Conservation (phyloP, 164 flowering plant genomes). For the Aristolochia fimbriata region DNA sequence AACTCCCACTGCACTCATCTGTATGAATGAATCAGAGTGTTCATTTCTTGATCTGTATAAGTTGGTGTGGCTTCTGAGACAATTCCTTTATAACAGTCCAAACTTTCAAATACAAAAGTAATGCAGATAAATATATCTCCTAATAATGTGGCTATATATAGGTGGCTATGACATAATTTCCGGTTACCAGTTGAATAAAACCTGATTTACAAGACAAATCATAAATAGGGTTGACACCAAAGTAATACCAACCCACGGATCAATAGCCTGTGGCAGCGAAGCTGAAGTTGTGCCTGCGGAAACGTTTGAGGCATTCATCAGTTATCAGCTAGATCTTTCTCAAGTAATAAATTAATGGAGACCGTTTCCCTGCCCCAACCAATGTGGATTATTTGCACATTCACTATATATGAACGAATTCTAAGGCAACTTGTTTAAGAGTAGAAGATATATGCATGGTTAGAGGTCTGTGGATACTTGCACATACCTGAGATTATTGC, state of each 20-base stretch:
- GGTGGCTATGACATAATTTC: no score
- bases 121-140: constrained; percentile 1
- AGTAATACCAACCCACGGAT: constrained; percentile 1
- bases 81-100: background rate
- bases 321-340: background rate
- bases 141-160: no score
- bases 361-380: no score
- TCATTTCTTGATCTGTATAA: constrained; percentile 7
- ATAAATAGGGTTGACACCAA: constrained; percentile 3
- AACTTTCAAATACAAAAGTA: constrained; percentile 4
- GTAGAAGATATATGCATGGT: background rate
- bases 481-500: no score
- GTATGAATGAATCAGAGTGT: constrained; percentile 8
- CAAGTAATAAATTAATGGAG: no score
- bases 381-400: background rate
- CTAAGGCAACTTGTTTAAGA: no score
- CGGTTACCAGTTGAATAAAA: no score
- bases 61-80: constrained; percentile 2
- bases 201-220: background rate
- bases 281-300: constrained; percentile 8
- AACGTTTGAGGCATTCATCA: background rate
- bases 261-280: background rate
- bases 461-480: background rate
- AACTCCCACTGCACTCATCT: constrained; percentile 17
- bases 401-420: no score